A percentile compares a stretch with the other conserved stretches of the same genome.
Conservation (phyloP, 176 grass and related monocot genomes). For the Ensete ventricosum region DNA sequence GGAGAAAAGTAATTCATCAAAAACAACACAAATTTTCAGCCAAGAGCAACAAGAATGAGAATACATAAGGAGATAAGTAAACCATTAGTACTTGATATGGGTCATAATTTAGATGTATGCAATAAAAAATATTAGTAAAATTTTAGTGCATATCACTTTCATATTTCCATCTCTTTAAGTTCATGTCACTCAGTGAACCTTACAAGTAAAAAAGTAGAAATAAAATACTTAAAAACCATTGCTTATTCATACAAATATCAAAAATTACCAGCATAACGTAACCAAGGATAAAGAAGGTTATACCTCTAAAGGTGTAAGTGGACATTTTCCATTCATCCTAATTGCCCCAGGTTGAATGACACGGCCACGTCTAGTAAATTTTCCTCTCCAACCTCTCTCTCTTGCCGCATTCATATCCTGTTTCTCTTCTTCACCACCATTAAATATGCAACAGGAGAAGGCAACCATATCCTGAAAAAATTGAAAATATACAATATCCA, state of each 20-base stretch:
- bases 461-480: conserved; percentile 97
- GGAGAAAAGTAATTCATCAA: not conserved
- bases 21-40: not conserved
- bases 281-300: conserved; percentile 13
- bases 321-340: conserved; percentile 96
- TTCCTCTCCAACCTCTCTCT: conserved; percentile 95
- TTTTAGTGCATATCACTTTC: no score
- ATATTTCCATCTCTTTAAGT: not conserved
- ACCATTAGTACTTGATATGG: no score
- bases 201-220: not conserved
- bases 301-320: conserved; percentile 98
- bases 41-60: not conserved
- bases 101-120: no score
- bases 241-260: not conserved
- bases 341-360: conserved; percentile 84
- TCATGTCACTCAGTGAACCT: not conserved
- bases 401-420: conserved; percentile 79
- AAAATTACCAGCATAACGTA: not conserved
- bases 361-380: conserved; percentile 87
- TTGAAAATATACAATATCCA: not conserved
- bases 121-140: no score
- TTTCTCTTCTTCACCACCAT: conserved; percentile 72
- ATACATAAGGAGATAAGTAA: not conserved
- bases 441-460: conserved; percentile 94
- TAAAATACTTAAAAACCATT: not conserved